Evolutionary conservation across 2,329 filamentous ascomycete species (phyloP), one percentile per base, ranked within the genome.

Genomic region (Talaromyces marneffei): DNA sequence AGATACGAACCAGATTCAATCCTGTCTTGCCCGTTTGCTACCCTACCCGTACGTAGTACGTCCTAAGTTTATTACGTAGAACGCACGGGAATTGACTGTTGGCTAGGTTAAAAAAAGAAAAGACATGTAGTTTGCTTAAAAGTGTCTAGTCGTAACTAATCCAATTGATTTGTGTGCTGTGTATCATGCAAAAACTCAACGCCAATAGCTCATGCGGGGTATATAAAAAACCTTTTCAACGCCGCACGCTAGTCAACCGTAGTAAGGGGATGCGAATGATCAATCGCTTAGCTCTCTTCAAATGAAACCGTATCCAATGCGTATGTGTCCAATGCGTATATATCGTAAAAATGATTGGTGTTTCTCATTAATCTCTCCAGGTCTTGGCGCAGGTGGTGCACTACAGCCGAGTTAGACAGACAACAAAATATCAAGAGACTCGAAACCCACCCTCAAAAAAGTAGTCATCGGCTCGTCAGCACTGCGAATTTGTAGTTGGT

Each of bases 391-490:
- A 80, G 53, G 74, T 72, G 39, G 75, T 78, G 70, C 79, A 80
- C 78, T 80, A 62, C 29, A 56, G 25, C 56, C 25, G 25, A 16
- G 48, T 58, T 10, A 46, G 12, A 5, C 44, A 48, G 44, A n/a
- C 29, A 57, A 31, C 1, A 4, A 2, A 8, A 35, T 9, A 59
- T 2, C 40, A 39, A 14, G 1, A 42, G 18, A 46, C 27, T 4
- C 8, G 46, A 35, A 35, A 56, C 62, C n/a, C 16, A 91, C 89
- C 85, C 92, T 94, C 78, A 88, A 95, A 77, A 97, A 97, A 63
- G 87, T 93, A 67, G 94, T 99, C 90, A 96, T 97, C 63, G 94
- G 94, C 82, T 99, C 94, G 78, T 99, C 94, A 57, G 94, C 94
- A 81, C 91, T 96, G 68, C 94, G 87, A 78, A 97, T 97, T 83